These are phyloP conservation scores for Fusarium floridanum DNA, from an alignment of 2,329 filamentous ascomycete genomes.

Conservation along the genomic window DNA sequence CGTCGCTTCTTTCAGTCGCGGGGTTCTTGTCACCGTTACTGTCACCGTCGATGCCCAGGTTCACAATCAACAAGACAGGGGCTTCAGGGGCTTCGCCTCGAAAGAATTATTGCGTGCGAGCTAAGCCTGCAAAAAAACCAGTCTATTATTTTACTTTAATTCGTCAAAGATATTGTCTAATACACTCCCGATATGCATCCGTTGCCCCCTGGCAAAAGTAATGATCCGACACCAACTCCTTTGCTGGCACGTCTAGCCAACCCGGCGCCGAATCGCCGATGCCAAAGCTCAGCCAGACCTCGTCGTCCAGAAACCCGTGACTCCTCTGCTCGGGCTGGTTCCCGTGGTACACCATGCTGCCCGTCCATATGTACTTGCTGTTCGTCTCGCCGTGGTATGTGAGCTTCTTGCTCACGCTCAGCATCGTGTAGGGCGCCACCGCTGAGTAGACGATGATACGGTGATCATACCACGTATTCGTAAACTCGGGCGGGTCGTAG, in stretches of 20 bases:
- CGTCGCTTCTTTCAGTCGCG: background rate
- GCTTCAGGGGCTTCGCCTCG: background rate
- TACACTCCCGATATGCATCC: slow-evolving; percentile 22
- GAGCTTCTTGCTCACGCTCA: slow-evolving; percentile 43
- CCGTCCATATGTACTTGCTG: slow-evolving; percentile 41
- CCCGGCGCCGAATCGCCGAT: slow-evolving; percentile 38
- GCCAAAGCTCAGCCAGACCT: slow-evolving; percentile 42
- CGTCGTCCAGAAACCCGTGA: slow-evolving; percentile 38
- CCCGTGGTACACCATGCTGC: slow-evolving; percentile 41
- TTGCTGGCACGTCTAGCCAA: slow-evolving; percentile 39
- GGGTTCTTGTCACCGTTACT: background rate
- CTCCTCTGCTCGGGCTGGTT: slow-evolving; percentile 26
- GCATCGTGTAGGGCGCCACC: slow-evolving; percentile 33
- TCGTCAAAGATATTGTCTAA: slow-evolving; percentile 31
- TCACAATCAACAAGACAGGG: background rate
- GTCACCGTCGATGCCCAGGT: background rate
- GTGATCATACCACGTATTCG: slow-evolving; percentile 42
- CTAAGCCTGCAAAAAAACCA: background rate
- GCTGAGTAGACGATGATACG: slow-evolving; percentile 41
- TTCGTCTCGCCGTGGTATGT: slow-evolving; percentile 41
- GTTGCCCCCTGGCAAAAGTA: slow-evolving; percentile 35
- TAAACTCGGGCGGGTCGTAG: slow-evolving; percentile 38
- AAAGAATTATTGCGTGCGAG: background rate
- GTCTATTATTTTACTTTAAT: slow-evolving; percentile 17
- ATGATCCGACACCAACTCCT: slow-evolving; percentile 37